These are phyloP conservation scores for Phytomonas sp. DNA, from an alignment of 208 protist genomes.

Conservation along the genomic window DNA sequence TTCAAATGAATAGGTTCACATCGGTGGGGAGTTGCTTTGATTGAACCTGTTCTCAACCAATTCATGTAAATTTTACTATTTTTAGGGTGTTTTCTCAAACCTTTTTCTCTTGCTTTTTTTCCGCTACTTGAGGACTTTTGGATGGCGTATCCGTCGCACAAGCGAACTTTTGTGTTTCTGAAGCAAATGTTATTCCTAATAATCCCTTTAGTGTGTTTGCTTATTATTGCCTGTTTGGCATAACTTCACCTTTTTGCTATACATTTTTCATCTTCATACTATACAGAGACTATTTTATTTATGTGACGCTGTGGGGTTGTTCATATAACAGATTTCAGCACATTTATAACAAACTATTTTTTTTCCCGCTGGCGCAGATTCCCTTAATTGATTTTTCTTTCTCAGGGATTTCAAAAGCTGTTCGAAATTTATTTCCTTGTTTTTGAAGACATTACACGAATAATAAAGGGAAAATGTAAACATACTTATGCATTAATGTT, in stretches of 20 bases:
- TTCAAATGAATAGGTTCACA: neutral
- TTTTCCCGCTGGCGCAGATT: neutral
- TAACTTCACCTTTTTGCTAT: neutral
- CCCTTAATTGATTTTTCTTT: slow-evolving; percentile 5
- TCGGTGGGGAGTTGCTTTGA: neutral
- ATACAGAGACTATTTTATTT: slow-evolving; percentile 12
- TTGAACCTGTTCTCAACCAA: neutral
- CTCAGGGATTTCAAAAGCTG: slow-evolving; percentile 4
- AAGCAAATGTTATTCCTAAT: neutral
- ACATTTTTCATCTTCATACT: neutral
- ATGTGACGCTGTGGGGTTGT: neutral
- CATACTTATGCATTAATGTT: slow-evolving; percentile 5
- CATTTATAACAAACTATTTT: slow-evolving; percentile 7
- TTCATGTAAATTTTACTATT: slow-evolving; percentile 1
- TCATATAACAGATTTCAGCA: slow-evolving; percentile 4
- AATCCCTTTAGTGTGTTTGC: slow-evolving; percentile 9
- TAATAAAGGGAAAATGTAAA: slow-evolving; percentile 1
- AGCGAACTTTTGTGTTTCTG: slow-evolving; percentile 5
- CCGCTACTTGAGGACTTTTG: neutral
- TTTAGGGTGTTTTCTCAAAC: slow-evolving; percentile 2
- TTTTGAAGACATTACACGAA: slow-evolving; percentile 3
- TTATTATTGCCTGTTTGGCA: slow-evolving; percentile 7
- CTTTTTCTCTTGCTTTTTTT: slow-evolving; percentile 10
- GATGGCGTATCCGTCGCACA: neutral
- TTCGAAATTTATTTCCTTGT: slow-evolving; percentile 14